Percentiles rank a stretch among this genome's conserved stretches.
Conservation (phyloP, 768 basidiomycete genomes). For the Pleurotus cornucopiae region DNA sequence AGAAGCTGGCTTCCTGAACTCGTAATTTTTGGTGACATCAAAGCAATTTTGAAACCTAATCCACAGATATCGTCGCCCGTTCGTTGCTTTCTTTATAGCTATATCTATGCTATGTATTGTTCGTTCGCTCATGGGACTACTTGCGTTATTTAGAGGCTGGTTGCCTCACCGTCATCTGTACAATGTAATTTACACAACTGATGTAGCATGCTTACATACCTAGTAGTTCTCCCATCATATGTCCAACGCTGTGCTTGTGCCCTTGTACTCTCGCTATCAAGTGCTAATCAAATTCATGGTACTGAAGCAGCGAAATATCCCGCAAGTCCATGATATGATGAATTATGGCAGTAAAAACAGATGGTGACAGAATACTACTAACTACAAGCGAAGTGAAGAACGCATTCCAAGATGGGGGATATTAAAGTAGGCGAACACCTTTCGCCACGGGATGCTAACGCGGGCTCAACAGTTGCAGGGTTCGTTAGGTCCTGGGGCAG, state of each 20-base stretch:
- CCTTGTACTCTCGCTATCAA: too few relatives aligned
- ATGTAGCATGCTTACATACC: background rate
- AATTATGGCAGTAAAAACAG: slow-evolving; percentile 15
- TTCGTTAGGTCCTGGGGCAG: slow-evolving; percentile 52
- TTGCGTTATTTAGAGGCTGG: background rate
- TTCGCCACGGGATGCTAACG: slow-evolving; percentile 9
- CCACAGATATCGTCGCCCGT: background rate
- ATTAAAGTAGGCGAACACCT: slow-evolving; percentile 16
- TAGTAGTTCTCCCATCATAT: background rate
- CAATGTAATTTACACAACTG: slow-evolving; percentile 6
- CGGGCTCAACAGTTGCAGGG: slow-evolving; percentile 69
- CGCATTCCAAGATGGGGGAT: slow-evolving; percentile 27
- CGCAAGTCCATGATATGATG: slow-evolving; percentile 28
- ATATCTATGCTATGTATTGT: slow-evolving; percentile 4
- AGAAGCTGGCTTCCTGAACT: slow-evolving; percentile 50
- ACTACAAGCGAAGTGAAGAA: slow-evolving; percentile 20
- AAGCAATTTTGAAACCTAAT: too few relatives aligned
- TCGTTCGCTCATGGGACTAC: background rate
- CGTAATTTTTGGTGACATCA: too few relatives aligned
- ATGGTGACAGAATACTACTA: slow-evolving; percentile 18
- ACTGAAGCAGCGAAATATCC: slow-evolving; percentile 25
- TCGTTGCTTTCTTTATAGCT: slow-evolving; percentile 1
- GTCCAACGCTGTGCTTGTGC: too few relatives aligned
- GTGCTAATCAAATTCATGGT: too few relatives aligned
- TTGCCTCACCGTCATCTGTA: background rate